Base-by-base conservation (phyloP, 2,329 filamentous ascomycete genomes). In the Ophiostoma tasmaniense region DNA sequence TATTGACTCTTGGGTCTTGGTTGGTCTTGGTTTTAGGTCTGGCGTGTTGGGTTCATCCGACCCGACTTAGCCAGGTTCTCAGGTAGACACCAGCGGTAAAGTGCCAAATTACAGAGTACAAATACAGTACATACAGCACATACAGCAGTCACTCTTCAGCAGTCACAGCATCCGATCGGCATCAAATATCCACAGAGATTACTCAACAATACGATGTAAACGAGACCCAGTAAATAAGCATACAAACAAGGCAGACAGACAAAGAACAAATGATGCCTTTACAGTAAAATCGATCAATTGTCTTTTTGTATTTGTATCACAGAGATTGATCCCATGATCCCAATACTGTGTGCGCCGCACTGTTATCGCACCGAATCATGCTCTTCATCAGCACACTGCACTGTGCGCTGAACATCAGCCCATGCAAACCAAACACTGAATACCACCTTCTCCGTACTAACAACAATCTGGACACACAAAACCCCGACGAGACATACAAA, bases 161-260 rank as follows among this genome's bases (percentile, higher is more conserved):
- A 22, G 22, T n/a, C n/a, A 52, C 20, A 1, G 22, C 42, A 8
- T 20, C 11, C 0, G 45, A 52, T 52, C 50, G 50, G 25, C 50
- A 55, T n/a, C 5, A 11, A 25, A 20, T 50, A 50, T 20, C 8
- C 14, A 22, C n/a, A 22, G 4, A 55, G 50, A 55, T 55, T 25
- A 61, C 55, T 61, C n/a, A 30, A 61, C 55, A 30, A 61, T 61
- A 61, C 55, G 55, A 61, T 30, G 17, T 30, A 61, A 25, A 55
- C 55, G 55, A 61, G 55, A 61, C 55, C 55, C 55, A 30, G 20
- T 61, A 64, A 64, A 37, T 64, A 64, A 64, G 61, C 30, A 61
- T 30, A 5, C 50, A 55, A 55, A 55, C 50, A 62, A 62, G 59
- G 59, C 59, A 25, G 8, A 45, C 42, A 20, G 37, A 33, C 33